Conservation (phyloP, 2,329 filamentous ascomycete genomes). For the Cladosporium sp. region DNA sequence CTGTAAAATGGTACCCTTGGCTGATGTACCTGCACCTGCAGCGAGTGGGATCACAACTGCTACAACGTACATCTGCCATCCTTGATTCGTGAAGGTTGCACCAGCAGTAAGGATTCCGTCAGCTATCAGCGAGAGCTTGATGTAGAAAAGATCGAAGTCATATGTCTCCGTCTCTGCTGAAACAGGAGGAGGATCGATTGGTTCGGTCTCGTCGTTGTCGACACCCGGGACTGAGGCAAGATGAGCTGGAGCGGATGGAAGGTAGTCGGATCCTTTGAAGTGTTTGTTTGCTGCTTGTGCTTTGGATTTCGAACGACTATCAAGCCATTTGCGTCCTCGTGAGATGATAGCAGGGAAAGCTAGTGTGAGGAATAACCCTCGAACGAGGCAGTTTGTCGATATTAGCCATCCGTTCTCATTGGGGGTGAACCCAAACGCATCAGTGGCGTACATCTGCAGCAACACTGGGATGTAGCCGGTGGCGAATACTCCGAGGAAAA, state of each 20-base stretch:
- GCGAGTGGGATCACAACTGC: conserved; percentile 63
- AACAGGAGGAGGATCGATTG: conserved; percentile 43
- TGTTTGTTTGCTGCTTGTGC: not conserved
- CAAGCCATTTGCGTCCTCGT: conserved; percentile 42
- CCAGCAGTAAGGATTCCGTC: conserved; percentile 62
- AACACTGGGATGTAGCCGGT: conserved; percentile 64
- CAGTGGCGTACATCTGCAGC: conserved; percentile 47
- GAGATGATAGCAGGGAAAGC: conserved; percentile 43
- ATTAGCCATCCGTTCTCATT: conserved; percentile 45
- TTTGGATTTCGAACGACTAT: conserved; percentile 12
- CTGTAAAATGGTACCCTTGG: conserved; percentile 69
- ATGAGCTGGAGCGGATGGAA: not conserved
- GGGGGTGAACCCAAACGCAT: conserved; percentile 42
- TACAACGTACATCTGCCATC: conserved; percentile 67
- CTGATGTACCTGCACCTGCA: conserved; percentile 64
- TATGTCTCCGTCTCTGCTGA: conserved; percentile 45
- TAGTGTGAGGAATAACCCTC: conserved; percentile 43
- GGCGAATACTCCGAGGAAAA: conserved; percentile 64
- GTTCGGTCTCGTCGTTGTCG: conserved; percentile 18
- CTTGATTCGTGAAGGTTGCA: conserved; percentile 57
- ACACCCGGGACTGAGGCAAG: conserved; percentile 3
- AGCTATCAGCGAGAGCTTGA: conserved; percentile 60
- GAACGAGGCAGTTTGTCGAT: conserved; percentile 41
- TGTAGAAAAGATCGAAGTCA: conserved; percentile 64
- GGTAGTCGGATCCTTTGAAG: conserved; percentile 1